Evolutionary conservation across 2,329 filamentous ascomycete species (phyloP).

Genomic region (Ophiostoma pallidulum): DNA sequence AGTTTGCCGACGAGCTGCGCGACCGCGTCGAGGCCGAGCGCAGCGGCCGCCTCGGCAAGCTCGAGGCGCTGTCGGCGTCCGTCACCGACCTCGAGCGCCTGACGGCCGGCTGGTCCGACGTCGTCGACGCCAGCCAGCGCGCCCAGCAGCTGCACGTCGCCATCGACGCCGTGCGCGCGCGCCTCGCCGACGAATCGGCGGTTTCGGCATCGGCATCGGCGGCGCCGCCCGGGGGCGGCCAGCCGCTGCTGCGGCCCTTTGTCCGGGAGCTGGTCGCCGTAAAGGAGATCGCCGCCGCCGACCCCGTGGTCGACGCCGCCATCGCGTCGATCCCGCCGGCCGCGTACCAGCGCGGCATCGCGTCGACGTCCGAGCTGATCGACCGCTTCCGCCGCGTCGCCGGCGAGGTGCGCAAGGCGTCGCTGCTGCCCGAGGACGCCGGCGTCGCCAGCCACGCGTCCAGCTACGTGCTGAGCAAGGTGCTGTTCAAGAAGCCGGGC

Average conservation of each 20-base stretch:
- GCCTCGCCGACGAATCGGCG: conserved; percentile 23
- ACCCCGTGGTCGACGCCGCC: conserved; percentile 81
- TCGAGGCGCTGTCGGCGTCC: conserved; percentile 66
- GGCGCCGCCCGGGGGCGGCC: conserved; percentile 31
- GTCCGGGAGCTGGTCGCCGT: conserved; percentile 86
- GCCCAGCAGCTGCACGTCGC: conserved; percentile 96
- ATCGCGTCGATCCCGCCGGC: conserved; percentile 93
- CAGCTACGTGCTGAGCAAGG: conserved; percentile 79
- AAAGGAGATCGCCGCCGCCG: conserved; percentile 79
- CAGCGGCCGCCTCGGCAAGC: conserved; percentile 73
- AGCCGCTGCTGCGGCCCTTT: conserved; percentile 70
- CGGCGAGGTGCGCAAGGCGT: conserved; percentile 85
- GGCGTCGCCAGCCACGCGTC: conserved; percentile 92
- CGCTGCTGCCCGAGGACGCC: conserved; percentile 82
- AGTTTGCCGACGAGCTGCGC: conserved; percentile 71
- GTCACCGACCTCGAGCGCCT: conserved; percentile 81
- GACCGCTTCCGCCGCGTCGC: conserved; percentile 94
- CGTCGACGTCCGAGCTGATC: conserved; percentile 74
- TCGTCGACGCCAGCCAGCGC: conserved; percentile 81
- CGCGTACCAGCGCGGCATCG: conserved; percentile 87
- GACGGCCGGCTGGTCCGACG: conserved; percentile 79
- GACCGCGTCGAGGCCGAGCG: conserved; percentile 82
- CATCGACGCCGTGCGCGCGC: conserved; percentile 82
- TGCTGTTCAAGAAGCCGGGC: conserved; percentile 92
- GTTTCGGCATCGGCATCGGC: not conserved